phyloP scores from a whole-genome alignment of 2,329 filamentous ascomycete genomes.

The Sordariomycetes sp. region DNA sequence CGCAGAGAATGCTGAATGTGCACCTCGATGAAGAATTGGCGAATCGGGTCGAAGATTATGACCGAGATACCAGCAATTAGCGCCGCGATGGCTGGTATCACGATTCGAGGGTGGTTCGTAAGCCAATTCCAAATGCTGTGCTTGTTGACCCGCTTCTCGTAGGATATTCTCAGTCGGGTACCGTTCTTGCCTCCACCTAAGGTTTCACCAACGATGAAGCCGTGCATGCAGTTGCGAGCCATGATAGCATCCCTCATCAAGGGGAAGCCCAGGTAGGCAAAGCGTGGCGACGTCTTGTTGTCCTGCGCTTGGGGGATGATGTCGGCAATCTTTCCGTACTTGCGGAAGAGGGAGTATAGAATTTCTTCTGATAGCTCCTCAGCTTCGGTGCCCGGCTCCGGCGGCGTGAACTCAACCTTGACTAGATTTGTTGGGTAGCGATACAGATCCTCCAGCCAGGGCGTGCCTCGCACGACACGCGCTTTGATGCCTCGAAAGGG shows the following conservation, averaged over 20 bases:
- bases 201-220: constrained; percentile 60
- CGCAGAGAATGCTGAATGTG: constrained; percentile 75
- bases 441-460: constrained; percentile 91
- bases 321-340: constrained; percentile 83
- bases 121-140: constrained; percentile 85
- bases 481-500: constrained; percentile 65
- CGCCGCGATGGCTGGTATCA: constrained; percentile 75
- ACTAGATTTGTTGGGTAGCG: constrained; percentile 69
- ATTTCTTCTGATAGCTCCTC: constrained; percentile 79
- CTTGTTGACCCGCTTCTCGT: constrained; percentile 68
- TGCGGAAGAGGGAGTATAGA: constrained; percentile 77
- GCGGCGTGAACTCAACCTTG: constrained; percentile 76
- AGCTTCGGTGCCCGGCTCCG: constrained; percentile 58
- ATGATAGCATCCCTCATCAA: constrained; percentile 69
- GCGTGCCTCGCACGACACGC: constrained; percentile 69
- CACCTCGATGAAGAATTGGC: constrained; percentile 83
- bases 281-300: constrained; percentile 76
- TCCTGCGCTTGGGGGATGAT: constrained; percentile 76
- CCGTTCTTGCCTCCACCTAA: constrained; percentile 66
- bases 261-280: constrained; percentile 70
- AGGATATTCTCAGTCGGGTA: constrained; percentile 72
- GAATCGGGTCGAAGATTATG: constrained; percentile 85
- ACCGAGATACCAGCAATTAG: constrained; percentile 77
- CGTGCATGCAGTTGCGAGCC: constrained; percentile 89
- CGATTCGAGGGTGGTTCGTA: constrained; percentile 74